Base-by-base conservation (phyloP, 805 yeast genomes). In the Lipomyces anomalus region DNA sequence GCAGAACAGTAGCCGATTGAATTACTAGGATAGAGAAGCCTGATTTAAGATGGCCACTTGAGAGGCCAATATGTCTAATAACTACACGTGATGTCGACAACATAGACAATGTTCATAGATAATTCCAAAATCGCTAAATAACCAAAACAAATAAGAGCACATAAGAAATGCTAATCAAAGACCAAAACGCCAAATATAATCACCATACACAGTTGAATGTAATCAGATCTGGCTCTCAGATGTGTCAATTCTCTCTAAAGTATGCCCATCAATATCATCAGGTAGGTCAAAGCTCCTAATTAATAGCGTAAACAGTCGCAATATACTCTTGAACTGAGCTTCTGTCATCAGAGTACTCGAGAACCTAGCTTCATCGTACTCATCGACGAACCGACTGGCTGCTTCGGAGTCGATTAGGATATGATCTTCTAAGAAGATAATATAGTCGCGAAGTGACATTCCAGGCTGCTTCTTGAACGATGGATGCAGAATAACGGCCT, bases 291-390 rank as follows among this genome's bases (percentile, higher is more conserved):
- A 35, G 11, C 38, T 37, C 37, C 55, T 42, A 37, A 43, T 32
- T 35, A 47, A 36, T 4, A 36, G 18, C 22, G 45, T 44, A 29
- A 50, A 54, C n/a, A 42, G 37, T 22, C 50, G 28, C 70, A 87
- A 75, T 57, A 85, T 79, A 35, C 68, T 72, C 23, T 76, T 63
- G 57, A 88, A 78, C 34, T 81, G 82, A 3, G 66, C 68, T 52
- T 80, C 79, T 1, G 73, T 63, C 16, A 86, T 76, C 16, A 77
- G 70, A 17, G 68, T 62, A 2, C 84, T 83, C 4, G 90, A 75
- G 62, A 79, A 88, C 48, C 86, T 68, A 30, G 82, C 69, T 40
- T 68, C 67, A 54, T 88, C 95, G 65, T 86, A 88, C 11, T 76
- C 61, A 3, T 66, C 67, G 3, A 79, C 66, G 49, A 74, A 75